phyloP scores from a whole-genome alignment of 2,329 filamentous ascomycete species.

The Raffaelea ambrosiae region DNA sequence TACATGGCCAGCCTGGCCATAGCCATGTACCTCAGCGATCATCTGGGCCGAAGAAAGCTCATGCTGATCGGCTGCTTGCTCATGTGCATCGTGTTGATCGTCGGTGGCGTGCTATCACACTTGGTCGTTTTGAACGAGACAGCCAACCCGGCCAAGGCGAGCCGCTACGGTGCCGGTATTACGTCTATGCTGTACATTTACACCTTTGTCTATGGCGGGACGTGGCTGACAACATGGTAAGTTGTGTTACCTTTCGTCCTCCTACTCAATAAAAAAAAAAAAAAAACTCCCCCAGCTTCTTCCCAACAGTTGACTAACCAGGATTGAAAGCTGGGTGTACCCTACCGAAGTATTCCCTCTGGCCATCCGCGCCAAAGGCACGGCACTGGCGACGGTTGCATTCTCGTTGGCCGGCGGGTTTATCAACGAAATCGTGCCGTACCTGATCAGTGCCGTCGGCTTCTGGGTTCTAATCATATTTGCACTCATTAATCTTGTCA shows the following conservation, averaged over 20 bases:
- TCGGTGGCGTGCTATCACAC: neutral
- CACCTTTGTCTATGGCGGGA: neutral
- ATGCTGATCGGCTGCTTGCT: neutral
- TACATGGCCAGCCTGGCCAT: neutral
- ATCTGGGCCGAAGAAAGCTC: neutral
- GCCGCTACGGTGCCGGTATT: neutral
- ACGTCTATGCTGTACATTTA: neutral
- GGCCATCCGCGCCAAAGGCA: neutral
- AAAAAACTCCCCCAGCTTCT: no score
- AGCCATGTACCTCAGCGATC: neutral
- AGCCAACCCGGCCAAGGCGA: neutral
- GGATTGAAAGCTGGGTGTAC: neutral
- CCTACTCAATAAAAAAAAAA: no score
- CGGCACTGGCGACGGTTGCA: neutral
- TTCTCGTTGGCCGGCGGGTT: neutral
- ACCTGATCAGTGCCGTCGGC: neutral
- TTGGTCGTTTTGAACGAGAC: neutral
- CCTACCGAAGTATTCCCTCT: neutral
- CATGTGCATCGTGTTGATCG: neutral
- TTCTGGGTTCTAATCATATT: neutral
- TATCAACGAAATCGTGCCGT: conserved; percentile 1
- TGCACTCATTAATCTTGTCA: neutral
- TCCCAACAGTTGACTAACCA: neutral
- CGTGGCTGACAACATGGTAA: neutral
- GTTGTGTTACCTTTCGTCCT: neutral